Base-by-base conservation (phyloP, 768 basidiomycete genomes). In the Dentipellis sp. region DNA sequence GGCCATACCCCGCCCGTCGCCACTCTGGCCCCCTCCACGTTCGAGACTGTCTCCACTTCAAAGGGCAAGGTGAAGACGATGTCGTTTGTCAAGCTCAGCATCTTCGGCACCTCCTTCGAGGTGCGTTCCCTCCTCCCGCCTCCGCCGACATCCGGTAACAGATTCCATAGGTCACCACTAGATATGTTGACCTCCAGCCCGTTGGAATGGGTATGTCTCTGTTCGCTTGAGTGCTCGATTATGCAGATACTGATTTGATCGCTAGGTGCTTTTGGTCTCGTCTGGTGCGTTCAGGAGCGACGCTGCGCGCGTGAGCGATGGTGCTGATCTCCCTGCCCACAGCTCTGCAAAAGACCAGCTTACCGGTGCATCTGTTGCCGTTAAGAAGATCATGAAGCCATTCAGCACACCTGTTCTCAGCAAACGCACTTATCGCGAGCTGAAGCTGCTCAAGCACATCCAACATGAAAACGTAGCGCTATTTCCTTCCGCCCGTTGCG, bases 371-470 rank as follows among this genome's bases (percentile, higher is more conserved):
- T 89, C 91, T 16, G 94, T 95, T 56, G 97, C 97, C 66, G 94
- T 99, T 77, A 99, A 99, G 83, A 98, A 98, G 84, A 99, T 98
- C 77, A 98, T 98, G 95, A 99, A 99, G 72, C 97, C 97, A 7
- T 99, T 99, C 75, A 91, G 88, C 68, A 97, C 97, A 6, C 94
- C 97, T 17, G 97, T 99, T n/a, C 78, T 99, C 64, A 88, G 86
- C 71, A 98, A 98, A 74, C 80, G 97, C 61, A 99, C 97, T 1
- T 98, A 98, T 71, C 82, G 97, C 59, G 97, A 99, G 74, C 80
- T 99, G 65, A 99, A 99, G 73, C 80, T 99, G 42, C 79, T 99
- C 67, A 98, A 98, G 74, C 95, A 99, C 71, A 91, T 99, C 64
- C 90, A 95, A 66, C 95, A 97, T 71, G 95, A 97, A 75, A 99